Evolutionary conservation across 2,329 filamentous ascomycete genomes (phyloP).

Genomic region (Ceratocystis destructans): DNA sequence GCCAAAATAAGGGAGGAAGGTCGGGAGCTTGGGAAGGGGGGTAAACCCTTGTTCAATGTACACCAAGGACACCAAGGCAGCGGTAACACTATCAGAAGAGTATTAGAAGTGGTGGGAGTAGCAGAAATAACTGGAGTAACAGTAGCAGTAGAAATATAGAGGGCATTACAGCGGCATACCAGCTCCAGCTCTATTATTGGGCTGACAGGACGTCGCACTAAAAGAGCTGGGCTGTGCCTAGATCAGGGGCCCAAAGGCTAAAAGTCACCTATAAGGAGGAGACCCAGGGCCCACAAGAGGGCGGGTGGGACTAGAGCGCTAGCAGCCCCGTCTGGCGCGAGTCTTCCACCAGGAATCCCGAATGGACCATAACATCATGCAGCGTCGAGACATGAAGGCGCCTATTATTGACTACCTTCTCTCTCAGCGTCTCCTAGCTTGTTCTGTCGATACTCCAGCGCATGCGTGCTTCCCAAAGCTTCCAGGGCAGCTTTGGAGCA

Average conservation of each 20-base stretch:
- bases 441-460: neutral
- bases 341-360: no score
- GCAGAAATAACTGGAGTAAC: neutral
- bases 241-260: neutral
- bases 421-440: no score
- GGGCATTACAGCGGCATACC: neutral
- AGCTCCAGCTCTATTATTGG: no score
- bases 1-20: neutral
- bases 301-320: neutral
- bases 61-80: neutral
- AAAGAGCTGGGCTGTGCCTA: neutral
- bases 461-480: neutral
- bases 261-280: neutral
- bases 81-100: neutral
- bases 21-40: neutral
- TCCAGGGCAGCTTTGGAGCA: neutral
- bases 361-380: no score
- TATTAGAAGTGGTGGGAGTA: no score
- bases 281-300: neutral
- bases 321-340: neutral
- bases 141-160: neutral
- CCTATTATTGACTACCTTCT: no score
- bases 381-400: no score
- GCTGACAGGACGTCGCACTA: neutral
- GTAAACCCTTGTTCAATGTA: neutral